Evolutionary conservation across 495 filamentous ascomycete species (phyloP).

Genomic region (Xylaria longipes): DNA sequence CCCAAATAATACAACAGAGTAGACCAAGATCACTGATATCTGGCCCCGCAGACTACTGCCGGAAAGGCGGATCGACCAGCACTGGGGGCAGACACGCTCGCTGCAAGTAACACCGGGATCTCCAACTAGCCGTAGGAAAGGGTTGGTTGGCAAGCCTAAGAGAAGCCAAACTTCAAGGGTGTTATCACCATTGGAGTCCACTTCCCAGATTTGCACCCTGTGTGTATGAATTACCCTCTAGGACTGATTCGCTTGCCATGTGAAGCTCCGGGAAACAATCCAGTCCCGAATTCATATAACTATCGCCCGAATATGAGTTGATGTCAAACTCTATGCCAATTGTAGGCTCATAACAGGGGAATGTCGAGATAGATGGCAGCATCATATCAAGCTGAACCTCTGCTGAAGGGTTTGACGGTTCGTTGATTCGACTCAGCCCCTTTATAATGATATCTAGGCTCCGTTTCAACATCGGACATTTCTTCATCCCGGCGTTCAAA

Average conservation of each 20-base stretch:
- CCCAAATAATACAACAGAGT: background rate
- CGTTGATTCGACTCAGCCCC: background rate
- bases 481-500: background rate
- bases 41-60: background rate
- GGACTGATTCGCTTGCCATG: background rate
- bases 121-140: background rate
- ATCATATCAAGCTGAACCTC: background rate
- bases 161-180: background rate
- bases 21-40: background rate
- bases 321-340: background rate
- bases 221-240: background rate
- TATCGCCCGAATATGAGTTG: background rate
- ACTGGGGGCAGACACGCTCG: constrained; percentile 7
- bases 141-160: too few relatives aligned
- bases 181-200: background rate
- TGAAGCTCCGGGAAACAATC: background rate
- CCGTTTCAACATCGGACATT: background rate
- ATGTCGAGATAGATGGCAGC: background rate
- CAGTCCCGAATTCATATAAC: background rate
- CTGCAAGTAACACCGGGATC: constrained; percentile 4
- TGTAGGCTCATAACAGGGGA: background rate
- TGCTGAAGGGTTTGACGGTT: background rate
- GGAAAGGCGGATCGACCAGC: constrained; percentile 10
- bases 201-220: background rate
- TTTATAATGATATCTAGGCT: background rate